A percentile compares a stretch with the other conserved stretches of the same genome.
These are phyloP conservation scores for Schrenkiella parvula DNA, from an alignment of 345 rosid species.

Conservation along the genomic window DNA sequence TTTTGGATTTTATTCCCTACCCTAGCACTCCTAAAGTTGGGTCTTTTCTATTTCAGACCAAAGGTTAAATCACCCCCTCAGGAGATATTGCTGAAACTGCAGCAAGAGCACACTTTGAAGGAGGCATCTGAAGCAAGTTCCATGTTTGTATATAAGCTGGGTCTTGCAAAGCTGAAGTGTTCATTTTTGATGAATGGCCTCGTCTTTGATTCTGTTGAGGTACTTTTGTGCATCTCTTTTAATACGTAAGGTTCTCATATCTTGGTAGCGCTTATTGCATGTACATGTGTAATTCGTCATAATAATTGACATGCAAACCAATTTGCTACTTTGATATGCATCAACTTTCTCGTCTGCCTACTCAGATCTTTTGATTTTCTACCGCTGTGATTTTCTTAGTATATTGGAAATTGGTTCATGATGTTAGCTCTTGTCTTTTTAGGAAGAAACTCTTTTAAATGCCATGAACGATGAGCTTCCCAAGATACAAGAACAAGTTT, in stretches of 20 bases:
- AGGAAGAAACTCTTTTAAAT: constrained; percentile 78
- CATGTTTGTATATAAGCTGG: constrained; percentile 82
- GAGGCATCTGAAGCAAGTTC: constrained; percentile 68
- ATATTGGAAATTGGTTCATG: constrained; percentile 10
- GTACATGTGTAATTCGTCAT: not conserved
- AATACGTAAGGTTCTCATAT: constrained; percentile 1
- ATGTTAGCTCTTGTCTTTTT: constrained; percentile 29
- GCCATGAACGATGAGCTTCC: constrained; percentile 97
- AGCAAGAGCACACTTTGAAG: constrained; percentile 60
- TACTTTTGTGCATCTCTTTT: constrained; percentile 30
- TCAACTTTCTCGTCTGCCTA: constrained; percentile 14
- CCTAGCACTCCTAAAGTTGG: constrained; percentile 2
- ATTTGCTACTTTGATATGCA: constrained; percentile 1
- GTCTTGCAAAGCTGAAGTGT: constrained; percentile 64
- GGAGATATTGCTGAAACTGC: constrained; percentile 74
- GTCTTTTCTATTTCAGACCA: constrained; percentile 49
- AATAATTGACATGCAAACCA: not conserved
- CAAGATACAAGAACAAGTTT: constrained; percentile 95
- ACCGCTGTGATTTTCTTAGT: not conserved
- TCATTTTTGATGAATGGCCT: constrained; percentile 94
- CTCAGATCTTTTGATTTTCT: constrained; percentile 2
- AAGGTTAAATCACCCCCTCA: constrained; percentile 79
- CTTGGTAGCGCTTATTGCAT: constrained; percentile 13
- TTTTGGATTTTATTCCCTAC: constrained; percentile 15
- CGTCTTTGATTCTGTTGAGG: constrained; percentile 86